Conservation (phyloP, 129 eudicot genomes). For the Ambrosia artemisiifolia region DNA sequence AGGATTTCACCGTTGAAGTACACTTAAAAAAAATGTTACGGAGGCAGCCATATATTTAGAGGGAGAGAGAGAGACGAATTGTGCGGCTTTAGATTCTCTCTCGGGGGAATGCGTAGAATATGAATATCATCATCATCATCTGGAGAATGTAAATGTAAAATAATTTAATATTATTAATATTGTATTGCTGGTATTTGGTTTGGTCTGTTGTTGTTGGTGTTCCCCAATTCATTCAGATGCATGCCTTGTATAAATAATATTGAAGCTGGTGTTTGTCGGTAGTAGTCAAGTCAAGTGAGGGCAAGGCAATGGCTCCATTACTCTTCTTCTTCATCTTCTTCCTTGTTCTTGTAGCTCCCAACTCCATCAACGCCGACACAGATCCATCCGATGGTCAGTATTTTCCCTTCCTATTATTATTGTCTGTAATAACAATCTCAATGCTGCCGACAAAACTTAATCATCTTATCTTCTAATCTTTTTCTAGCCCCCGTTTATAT, state of each 20-base stretch:
- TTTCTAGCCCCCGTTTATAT: not conserved
- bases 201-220: no score
- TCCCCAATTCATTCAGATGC: not conserved
- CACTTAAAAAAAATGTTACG: no score
- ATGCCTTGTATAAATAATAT: not conserved
- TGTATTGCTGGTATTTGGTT: no score
- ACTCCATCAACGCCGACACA: constrained; percentile 58
- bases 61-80: not conserved
- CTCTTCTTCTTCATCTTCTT: not conserved
- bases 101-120: not conserved
- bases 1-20: no score
- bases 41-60: not conserved
- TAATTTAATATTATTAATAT: no score
- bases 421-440: no score
- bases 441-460: no score
- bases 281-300: no score
- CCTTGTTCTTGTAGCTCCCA: constrained; percentile 21
- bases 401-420: not conserved
- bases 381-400: constrained; percentile 78
- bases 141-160: no score
- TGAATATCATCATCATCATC: no score
- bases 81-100: not conserved
- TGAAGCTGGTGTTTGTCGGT: no score
- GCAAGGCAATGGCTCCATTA: not conserved
- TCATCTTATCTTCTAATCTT: no score